Conservation (phyloP, 352 stramenopile genomes). For the Pythium myriotylum region DNA sequence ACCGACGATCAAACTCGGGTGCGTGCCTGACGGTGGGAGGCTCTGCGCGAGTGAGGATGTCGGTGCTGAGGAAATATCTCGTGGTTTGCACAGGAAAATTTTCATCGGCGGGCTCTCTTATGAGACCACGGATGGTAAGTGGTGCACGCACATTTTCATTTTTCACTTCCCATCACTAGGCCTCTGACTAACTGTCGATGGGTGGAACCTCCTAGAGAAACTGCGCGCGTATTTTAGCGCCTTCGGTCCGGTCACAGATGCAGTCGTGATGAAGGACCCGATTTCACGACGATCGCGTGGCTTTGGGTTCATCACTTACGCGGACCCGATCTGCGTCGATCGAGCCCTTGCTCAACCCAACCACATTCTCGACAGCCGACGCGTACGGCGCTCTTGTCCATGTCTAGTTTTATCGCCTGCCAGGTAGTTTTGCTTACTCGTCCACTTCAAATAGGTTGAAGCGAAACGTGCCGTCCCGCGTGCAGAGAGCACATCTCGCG, state of each 20-base stretch:
- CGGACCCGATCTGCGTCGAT: constrained; percentile 86
- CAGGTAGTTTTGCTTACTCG: too few species aligned
- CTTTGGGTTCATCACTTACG: constrained; percentile 95
- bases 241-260: constrained; percentile 89
- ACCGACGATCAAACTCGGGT: constrained; percentile 41
- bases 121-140: constrained; percentile 86
- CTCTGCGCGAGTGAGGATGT: not conserved
- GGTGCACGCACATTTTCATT: not conserved
- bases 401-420: too few species aligned
- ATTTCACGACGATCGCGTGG: constrained; percentile 90
- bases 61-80: constrained; percentile 18
- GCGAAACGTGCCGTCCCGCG: constrained; percentile 91
- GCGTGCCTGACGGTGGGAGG: constrained; percentile 4
- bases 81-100: constrained; percentile 80
- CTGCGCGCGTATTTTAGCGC: constrained; percentile 89
- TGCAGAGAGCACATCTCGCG: constrained; percentile 75
- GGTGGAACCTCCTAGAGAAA: constrained; percentile 75
- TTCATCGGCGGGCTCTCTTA: constrained; percentile 91
- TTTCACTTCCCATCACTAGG: too few species aligned
- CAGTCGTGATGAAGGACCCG: constrained; percentile 93
- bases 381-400: too few species aligned
- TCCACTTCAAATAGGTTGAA: constrained; percentile 65
- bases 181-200: not conserved
- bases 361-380: constrained; percentile 89
- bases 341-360: constrained; percentile 87